phyloP scores from a whole-genome alignment of 2,329 filamentous ascomycete genomes.

The Ophiocordyceps camponoti-floridani region DNA sequence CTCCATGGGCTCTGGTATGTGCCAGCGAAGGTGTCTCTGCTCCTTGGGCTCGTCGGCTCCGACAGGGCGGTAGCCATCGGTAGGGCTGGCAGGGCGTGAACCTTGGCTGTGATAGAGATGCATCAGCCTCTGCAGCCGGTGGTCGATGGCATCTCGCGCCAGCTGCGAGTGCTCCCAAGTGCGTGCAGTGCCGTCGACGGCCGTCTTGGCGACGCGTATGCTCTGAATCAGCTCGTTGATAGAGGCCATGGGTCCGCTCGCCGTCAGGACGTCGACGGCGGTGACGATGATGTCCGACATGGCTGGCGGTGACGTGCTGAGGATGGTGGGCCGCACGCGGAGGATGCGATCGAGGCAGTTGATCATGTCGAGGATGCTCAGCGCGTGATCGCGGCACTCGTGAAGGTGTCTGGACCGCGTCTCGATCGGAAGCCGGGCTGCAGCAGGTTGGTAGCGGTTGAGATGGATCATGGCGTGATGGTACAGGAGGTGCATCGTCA shows the following conservation, averaged over 20 bases:
- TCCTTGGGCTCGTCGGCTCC: slow-evolving; percentile 10
- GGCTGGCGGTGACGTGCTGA: slow-evolving; percentile 37
- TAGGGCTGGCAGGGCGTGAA: slow-evolving; percentile 9
- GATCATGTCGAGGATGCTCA: slow-evolving; percentile 28
- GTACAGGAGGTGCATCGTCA: slow-evolving; percentile 50
- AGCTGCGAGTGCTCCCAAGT: slow-evolving; percentile 41
- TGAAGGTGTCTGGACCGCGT: slow-evolving; percentile 25
- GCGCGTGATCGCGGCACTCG: slow-evolving; percentile 31
- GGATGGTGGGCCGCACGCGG: slow-evolving; percentile 11
- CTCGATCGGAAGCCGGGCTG: slow-evolving; percentile 18
- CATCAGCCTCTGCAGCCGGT: slow-evolving; percentile 16
- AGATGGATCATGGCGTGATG: slow-evolving; percentile 45
- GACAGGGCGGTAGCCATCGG: slow-evolving; percentile 12
- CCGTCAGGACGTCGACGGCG: slow-evolving; percentile 48
- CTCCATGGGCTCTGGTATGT: slow-evolving; percentile 17
- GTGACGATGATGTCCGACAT: slow-evolving; percentile 42
- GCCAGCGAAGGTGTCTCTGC: slow-evolving; percentile 14
- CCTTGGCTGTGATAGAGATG: slow-evolving; percentile 14
- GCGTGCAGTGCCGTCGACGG: slow-evolving; percentile 34
- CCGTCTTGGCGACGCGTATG: slow-evolving; percentile 31
- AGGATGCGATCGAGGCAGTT: slow-evolving; percentile 20
- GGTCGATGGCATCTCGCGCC: slow-evolving; percentile 28
- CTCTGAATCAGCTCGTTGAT: slow-evolving; percentile 33
- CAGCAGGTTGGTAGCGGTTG: slow-evolving; percentile 37
- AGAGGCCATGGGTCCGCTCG: slow-evolving; percentile 33